Base-by-base conservation (phyloP, 768 basidiomycete genomes). In the Strobilomyces confusus region DNA sequence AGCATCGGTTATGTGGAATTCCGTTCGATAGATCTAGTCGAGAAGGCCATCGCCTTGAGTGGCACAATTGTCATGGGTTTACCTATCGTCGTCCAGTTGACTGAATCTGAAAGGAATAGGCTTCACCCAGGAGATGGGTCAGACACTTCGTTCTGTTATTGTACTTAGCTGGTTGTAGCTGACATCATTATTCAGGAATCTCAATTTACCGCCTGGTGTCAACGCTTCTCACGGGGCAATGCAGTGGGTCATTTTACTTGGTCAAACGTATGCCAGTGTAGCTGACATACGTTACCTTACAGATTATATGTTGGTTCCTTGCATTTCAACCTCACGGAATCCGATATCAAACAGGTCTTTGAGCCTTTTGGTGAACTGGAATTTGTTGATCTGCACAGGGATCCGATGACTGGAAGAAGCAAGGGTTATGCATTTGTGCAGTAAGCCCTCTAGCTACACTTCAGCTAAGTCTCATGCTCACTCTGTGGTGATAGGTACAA, bases 1-100 rank as follows among this genome's bases (percentile, higher is more conserved):
- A 98, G 97, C 61, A 98, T 98, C 68, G 97, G 92, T 57, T 99
- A 99, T 69, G 95, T 99, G 64, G 97, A 99, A 75, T 91, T 99
- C 72, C 84, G 89, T 64, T 76, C 89, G 51, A 82, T 97, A 62
- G 93, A 95, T 55, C 77, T 88, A 52, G 95, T 99, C 62, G 88
- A 91, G 63, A 92, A 90, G 69, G 97, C 97, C 34, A 72, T 99
- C 59, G 78, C 80, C 59, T 80, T 98, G 52, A 87, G 87, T 66
- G 97, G 97, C 63, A 97, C 95, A 44, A 85, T 95, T 55, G 94
- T 99, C 57, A 95, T 99, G 92, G 97, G 97, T 63, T 80, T 98
- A 51, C 97, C 97, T 50, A 93, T 99, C 63, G 87, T 91, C 75
- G 91, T 99, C 44, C 93, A 97, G 70, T 82, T 92, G 58, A 98